Base-by-base conservation (phyloP, 2,329 filamentous ascomycete genomes). In the Penicillium sp. region DNA sequence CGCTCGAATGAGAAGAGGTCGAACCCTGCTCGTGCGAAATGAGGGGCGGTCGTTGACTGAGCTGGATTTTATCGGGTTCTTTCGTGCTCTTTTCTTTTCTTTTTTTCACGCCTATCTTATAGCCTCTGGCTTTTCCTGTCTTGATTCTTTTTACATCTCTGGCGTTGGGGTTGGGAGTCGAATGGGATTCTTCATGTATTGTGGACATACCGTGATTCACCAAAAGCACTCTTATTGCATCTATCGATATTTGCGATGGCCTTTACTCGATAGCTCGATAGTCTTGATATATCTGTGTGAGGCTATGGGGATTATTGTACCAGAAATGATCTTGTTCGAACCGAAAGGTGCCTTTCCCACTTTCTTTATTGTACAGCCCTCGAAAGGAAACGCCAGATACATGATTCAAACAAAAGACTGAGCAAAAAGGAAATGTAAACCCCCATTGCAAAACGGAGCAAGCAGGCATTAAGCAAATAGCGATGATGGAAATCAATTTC, bases 1-100 rank as follows among this genome's bases (percentile, higher is more conserved):
- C 81, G 86, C 69, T 84, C 83, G 68, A 91, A 91, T 69, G 78
- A 83, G 68, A 79, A 81, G 66, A 79, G 79, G 62, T 74, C 75
- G 16, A 68, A 69, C 60, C 52, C 52, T 55, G 52, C 52, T 37
- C 52, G 52, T 42, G 52, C 45, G 31, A 75, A 71, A 64, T 61
- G 59, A 52, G 40, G 14, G 66, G 63, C 24, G 59, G 57, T 60
- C 64, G 60, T 50, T 67, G 49, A 63, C 57, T 50, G 47, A 48
- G 31, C 43, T 52, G 43, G 26, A 32, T 24, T 49, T 38, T 44
- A 43, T 45, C 20, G 32, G 13, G 11, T 16, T 29, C 39, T 43
- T 43, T n/a, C 16, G 24, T 29, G 16, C 40, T 53, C 38, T 50
- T 50, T 53, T 50, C 50, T 32, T 34, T 34, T 20, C 22, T 47